Evolutionary conservation across 2,329 filamentous ascomycete species (phyloP), one percentile per base, ranked within the genome.

Genomic region (Aspergillus cejpii): DNA sequence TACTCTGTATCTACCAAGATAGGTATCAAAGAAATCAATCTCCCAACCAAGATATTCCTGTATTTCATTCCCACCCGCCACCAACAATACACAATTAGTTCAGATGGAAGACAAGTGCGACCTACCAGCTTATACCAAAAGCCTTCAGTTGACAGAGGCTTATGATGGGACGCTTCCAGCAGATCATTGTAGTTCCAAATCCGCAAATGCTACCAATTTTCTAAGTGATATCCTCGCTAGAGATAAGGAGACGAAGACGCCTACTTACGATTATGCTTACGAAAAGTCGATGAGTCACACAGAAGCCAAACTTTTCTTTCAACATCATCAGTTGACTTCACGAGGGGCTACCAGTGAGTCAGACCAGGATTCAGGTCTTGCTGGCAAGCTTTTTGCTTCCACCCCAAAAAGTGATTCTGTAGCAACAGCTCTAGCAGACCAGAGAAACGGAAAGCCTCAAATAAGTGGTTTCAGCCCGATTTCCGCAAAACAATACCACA

Each of bases 221-320:
- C 20, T 48, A 3, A 48, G 51, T 11, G 57, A 59, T 20, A 58
- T 69, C 26, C 59, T 70, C 17, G 60, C 66, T 29, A 60, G 68
- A 52, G 70, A 71, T 48, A 61, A 59, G 31, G 75, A 79, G 61
- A 70, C 75, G 45, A 84, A 83, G 63, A 95, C 89, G 6, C 87
- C 90, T 15, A 94, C 89, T 63, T 96, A 94, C 70, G 90, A 96
- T 67, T 88, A 91, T 60, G 84, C 91, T 41, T 86, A 87, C 42
- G 92, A 98, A 68, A 94, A 92, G 59, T 87, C 91, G 61, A 85
- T 95, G 81, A 94, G 85, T 60, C 89, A 95, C 66, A 84, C 87
- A 20, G 92, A 98, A 64, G 87, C 91, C 48, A 97, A 95, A 68
- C 78, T 96, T 51, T 94, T 97, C 71, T 98, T 95, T 66, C 91